Percentiles rank a stretch among this genome's conserved stretches.
Conservation (phyloP, 2,329 filamentous ascomycete genomes). For the Chaetomium sp. region DNA sequence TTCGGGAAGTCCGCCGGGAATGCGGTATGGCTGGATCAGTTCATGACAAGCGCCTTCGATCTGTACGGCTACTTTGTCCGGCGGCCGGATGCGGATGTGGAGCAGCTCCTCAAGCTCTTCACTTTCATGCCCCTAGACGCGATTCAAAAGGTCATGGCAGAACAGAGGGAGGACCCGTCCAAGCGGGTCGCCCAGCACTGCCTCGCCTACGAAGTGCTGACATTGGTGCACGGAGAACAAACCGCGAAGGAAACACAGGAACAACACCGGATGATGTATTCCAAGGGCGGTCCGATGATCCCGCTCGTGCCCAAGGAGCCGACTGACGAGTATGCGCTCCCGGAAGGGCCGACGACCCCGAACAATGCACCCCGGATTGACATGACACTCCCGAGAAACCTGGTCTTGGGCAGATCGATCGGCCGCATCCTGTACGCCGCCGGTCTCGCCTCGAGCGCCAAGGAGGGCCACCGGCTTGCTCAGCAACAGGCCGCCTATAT, state of each 20-base stretch:
- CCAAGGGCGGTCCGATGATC: conserved; percentile 32
- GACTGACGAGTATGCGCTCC: conserved; percentile 30
- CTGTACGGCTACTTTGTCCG: conserved; percentile 90
- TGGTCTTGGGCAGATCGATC: conserved; percentile 58
- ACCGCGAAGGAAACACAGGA: conserved; percentile 64
- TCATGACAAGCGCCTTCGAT: conserved; percentile 80
- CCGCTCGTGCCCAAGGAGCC: conserved; percentile 19
- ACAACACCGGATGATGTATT: conserved; percentile 56
- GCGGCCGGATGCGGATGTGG: conserved; percentile 78
- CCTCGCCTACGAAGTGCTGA: conserved; percentile 79
- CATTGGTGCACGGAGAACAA: conserved; percentile 72
- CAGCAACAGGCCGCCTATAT: conserved; percentile 61
- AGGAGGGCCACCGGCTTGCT: conserved; percentile 62
- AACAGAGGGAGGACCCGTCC: conserved; percentile 68
- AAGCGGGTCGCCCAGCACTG: conserved; percentile 79
- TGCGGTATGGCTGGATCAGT: conserved; percentile 85
- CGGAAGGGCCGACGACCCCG: conserved; percentile 34
- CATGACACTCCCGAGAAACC: conserved; percentile 60
- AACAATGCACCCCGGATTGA: conserved; percentile 57
- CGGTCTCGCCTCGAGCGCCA: conserved; percentile 58
- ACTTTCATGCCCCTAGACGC: conserved; percentile 77
- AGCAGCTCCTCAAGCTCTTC: conserved; percentile 81
- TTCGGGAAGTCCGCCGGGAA: conserved; percentile 96
- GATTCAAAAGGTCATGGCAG: conserved; percentile 68
- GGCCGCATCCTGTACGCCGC: conserved; percentile 61